Conservation (phyloP, 495 filamentous ascomycete genomes). For the Neurospora hispaniola region DNA sequence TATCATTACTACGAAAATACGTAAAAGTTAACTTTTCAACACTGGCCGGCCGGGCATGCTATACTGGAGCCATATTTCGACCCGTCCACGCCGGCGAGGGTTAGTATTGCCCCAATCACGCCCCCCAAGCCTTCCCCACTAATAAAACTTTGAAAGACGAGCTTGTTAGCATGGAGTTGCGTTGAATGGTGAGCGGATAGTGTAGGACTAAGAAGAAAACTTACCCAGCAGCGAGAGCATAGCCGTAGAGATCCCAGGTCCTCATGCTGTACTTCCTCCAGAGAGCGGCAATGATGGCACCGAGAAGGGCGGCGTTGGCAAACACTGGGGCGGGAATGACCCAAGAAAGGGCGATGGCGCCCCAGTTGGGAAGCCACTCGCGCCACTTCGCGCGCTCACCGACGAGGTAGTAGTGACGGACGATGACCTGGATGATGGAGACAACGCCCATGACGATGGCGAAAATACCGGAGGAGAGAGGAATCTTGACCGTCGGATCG, state of each 20-base stretch:
- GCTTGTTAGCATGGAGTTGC: too few species aligned
- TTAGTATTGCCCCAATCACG: slow-evolving; percentile 47
- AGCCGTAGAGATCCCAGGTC: slow-evolving; percentile 52
- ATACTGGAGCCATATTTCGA: slow-evolving; percentile 32
- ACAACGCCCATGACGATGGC: slow-evolving; percentile 44
- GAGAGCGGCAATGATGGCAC: slow-evolving; percentile 42
- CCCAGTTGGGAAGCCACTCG: slow-evolving; percentile 55
- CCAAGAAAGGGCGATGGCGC: slow-evolving; percentile 53
- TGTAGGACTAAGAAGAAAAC: too few species aligned
- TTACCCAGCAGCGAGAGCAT: slow-evolving; percentile 45
- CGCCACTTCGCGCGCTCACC: slow-evolving; percentile 38
- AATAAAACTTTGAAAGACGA: slow-evolving; percentile 22
- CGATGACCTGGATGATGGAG: slow-evolving; percentile 37
- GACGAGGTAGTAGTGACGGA: slow-evolving; percentile 49
- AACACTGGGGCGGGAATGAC: slow-evolving; percentile 36
- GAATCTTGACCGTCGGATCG: slow-evolving; percentile 45
- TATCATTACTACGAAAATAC: too few species aligned
- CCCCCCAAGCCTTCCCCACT: slow-evolving; percentile 58
- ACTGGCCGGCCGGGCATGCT: slow-evolving; percentile 32
- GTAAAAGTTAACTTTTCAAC: too few species aligned
- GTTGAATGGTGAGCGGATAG: too few species aligned
- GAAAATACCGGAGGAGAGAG: slow-evolving; percentile 44
- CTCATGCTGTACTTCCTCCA: slow-evolving; percentile 48
- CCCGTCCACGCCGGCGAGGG: slow-evolving; percentile 42
- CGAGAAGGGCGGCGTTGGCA: slow-evolving; percentile 45